Evolutionary conservation across 2,329 filamentous ascomycete species (phyloP), one percentile per base, ranked within the genome.

Genomic region (Penicillium sp.): DNA sequence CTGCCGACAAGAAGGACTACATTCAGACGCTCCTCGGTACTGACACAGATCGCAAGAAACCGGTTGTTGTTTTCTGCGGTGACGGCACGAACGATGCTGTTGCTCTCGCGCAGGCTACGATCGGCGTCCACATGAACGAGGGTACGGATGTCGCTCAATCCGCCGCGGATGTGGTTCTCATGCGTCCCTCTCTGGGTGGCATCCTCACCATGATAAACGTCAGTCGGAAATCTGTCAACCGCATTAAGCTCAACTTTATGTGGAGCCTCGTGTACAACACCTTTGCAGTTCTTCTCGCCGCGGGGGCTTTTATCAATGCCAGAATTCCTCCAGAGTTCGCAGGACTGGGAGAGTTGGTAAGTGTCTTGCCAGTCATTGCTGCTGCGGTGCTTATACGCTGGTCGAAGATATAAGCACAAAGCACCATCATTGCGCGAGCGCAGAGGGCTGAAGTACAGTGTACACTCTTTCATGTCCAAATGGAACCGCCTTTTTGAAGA

Each of bases 51-150:
- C 1, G 26, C 43, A 62, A 65, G 40, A 52, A 61, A n/a, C 69
- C 65, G n/a, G 65, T 83, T 1, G 83, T 91, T 19, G 74, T 93
- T 6, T 93, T 94, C 74, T 84, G 85, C 54, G 91, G 91, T 37
- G 91, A 94, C 67, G 91, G 91, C 1, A 92, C 89, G 14, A 94
- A 94, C 72, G 91, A 94, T 69, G 89, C 91, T 0, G 81, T 86
- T 2, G 91, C 91, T 0, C 81, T 94, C 2, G 86, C 89, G 0
- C 85, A 88, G 70, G 89, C 91, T 1, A 84, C 84, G 6, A 83
- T 94, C 30, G 91, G 91, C 30, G 80, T 93, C 0, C 88, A 91
- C 65, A 85, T 94, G 71, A 84, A 84, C 60, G 81, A 79, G 58
- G 80, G 81, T 4, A 86, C 83, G 1, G 89, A 92, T 59, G 81